Percentiles rank a stretch among this genome's conserved stretches.
These are phyloP conservation scores for Bryoglossum gracile DNA, from an alignment of 495 filamentous ascomycete genomes.

Conservation along the genomic window DNA sequence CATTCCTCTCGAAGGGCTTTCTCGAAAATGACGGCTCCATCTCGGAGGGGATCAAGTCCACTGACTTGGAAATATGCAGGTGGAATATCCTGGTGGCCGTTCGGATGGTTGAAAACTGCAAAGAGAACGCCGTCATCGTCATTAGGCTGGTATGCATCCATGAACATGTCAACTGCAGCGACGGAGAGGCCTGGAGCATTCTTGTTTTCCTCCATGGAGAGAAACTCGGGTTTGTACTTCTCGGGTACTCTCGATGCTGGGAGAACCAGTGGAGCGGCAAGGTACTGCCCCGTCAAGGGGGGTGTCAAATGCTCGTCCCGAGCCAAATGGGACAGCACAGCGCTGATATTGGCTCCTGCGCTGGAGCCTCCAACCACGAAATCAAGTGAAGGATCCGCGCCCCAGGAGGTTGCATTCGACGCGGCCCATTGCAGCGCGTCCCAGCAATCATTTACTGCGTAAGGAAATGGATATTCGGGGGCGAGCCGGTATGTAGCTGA, in stretches of 20 bases:
- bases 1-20: slow-evolving; percentile 28
- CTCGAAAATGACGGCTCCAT: slow-evolving; percentile 35
- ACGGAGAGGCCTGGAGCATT: slow-evolving; percentile 11
- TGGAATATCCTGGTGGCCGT: slow-evolving; percentile 20
- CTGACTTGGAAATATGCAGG: slow-evolving; percentile 31
- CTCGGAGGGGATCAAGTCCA: slow-evolving; percentile 32
- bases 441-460: slow-evolving; percentile 38
- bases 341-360: slow-evolving; percentile 41
- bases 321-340: slow-evolving; percentile 33
- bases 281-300: slow-evolving; percentile 36
- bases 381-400: slow-evolving; percentile 31
- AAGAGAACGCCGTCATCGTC: slow-evolving; percentile 3
- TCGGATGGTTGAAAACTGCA: slow-evolving; percentile 10
- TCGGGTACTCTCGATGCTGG: slow-evolving; percentile 25
- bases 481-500: slow-evolving; percentile 41
- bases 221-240: slow-evolving; percentile 19
- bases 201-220: slow-evolving; percentile 33
- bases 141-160: slow-evolving; percentile 9
- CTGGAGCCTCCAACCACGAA: slow-evolving; percentile 43
- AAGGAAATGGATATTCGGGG: slow-evolving; percentile 40
- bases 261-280: slow-evolving; percentile 32
- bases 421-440: slow-evolving; percentile 42
- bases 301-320: slow-evolving; percentile 35
- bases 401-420: slow-evolving; percentile 29
- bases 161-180: neutral